A percentile compares a stretch with the other conserved stretches of the same genome.
Conservation (phyloP, 108 stramenopile species). For the Nannochloropsis gaditana region DNA sequence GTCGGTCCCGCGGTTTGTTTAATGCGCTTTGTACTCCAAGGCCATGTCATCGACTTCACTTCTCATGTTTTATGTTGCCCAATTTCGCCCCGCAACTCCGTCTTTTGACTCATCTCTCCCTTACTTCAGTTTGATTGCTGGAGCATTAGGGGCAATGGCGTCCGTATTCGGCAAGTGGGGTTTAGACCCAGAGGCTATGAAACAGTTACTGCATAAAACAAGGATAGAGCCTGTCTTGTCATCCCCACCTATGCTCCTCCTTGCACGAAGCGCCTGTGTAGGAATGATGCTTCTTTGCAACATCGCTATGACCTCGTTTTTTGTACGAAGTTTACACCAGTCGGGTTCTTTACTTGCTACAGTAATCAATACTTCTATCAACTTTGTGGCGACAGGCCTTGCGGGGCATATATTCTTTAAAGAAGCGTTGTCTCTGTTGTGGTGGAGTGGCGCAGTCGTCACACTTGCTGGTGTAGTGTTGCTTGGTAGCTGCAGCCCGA, state of each 20-base stretch:
- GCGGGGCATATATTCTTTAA: neutral
- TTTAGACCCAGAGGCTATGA: neutral
- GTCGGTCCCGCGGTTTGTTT: too few relatives aligned
- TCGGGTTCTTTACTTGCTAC: neutral
- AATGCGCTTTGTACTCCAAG: too few relatives aligned
- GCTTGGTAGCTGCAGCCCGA: neutral
- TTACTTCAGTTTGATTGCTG: neutral
- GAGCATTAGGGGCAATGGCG: neutral
- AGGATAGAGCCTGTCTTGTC: neutral
- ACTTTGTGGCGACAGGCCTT: neutral
- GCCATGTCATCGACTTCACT: too few relatives aligned
- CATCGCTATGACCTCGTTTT: neutral
- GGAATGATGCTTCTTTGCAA: neutral
- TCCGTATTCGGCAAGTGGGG: slow-evolving; percentile 9
- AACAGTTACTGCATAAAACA: neutral
- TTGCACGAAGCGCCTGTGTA: neutral
- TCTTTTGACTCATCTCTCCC: neutral
- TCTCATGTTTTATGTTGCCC: too few relatives aligned
- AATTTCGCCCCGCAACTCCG: too few relatives aligned
- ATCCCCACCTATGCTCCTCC: neutral
- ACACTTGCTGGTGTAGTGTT: slow-evolving; percentile 19
- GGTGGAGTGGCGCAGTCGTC: neutral
- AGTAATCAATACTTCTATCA: neutral
- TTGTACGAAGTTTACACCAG: slow-evolving; percentile 7
- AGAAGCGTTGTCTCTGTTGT: neutral